Evolutionary conservation across 306 rosid genomes (phyloP).

Genomic region (Vigna hirtella): DNA sequence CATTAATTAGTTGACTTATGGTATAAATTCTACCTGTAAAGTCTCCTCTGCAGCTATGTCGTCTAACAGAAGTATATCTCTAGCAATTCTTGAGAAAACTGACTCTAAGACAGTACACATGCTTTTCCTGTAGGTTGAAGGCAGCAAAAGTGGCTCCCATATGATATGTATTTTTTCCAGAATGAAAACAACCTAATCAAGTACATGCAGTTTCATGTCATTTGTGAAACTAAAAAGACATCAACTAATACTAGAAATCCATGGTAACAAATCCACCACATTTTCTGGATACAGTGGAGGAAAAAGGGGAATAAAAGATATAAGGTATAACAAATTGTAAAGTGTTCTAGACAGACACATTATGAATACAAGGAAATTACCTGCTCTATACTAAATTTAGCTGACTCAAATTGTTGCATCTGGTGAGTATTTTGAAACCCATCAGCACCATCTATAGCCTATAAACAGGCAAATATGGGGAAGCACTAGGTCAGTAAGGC

Average conservation of each 20-base stretch:
- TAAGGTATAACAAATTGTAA: slow-evolving; percentile 33
- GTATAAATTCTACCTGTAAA: slow-evolving; percentile 64
- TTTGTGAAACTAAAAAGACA: slow-evolving; percentile 30
- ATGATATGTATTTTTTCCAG: slow-evolving; percentile 88
- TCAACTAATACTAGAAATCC: slow-evolving; percentile 24
- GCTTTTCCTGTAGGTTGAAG: slow-evolving; percentile 81
- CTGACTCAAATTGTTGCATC: slow-evolving; percentile 75
- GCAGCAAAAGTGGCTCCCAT: slow-evolving; percentile 93
- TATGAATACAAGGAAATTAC: slow-evolving; percentile 52
- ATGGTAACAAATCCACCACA: slow-evolving; percentile 12
- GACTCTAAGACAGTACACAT: slow-evolving; percentile 83
- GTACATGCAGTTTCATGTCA: slow-evolving; percentile 41
- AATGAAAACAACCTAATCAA: slow-evolving; percentile 82
- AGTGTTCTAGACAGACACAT: neutral
- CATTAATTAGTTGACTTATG: neutral
- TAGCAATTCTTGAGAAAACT: slow-evolving; percentile 77
- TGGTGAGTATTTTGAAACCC: slow-evolving; percentile 97
- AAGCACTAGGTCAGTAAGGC: slow-evolving; percentile 38
- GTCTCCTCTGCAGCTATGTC: slow-evolving; percentile 98
- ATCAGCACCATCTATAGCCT: slow-evolving; percentile 90
- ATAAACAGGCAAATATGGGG: slow-evolving; percentile 40
- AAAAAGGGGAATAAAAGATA: neutral
- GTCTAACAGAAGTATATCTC: slow-evolving; percentile 83
- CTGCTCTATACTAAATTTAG: slow-evolving; percentile 91
- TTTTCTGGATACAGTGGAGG: neutral